A percentile compares a stretch with the other conserved stretches of the same genome.
Conservation (phyloP, 345 rosid genomes). For the Euphorbia lathyris region DNA sequence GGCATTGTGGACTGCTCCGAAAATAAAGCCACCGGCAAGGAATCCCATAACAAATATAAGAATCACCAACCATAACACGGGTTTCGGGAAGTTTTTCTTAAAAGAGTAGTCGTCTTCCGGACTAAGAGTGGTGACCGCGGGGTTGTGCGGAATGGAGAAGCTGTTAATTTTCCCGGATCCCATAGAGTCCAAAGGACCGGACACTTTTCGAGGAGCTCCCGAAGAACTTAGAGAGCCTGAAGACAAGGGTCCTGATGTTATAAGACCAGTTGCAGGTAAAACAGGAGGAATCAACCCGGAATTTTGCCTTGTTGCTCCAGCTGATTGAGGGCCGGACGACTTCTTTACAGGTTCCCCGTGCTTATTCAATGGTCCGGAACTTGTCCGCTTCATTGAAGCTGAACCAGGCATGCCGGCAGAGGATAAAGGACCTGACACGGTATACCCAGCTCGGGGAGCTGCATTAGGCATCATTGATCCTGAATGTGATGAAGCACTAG, state of each 20-base stretch:
- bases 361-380: constrained; percentile 25
- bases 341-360: constrained; percentile 23
- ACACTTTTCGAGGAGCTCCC: constrained; percentile 17
- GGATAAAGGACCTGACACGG: constrained; percentile 25
- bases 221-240: constrained; percentile 17
- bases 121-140: constrained; percentile 17
- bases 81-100: constrained; percentile 61
- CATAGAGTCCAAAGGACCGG: constrained; percentile 17
- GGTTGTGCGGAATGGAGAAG: constrained; percentile 14
- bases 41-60: constrained; percentile 73
- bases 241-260: constrained; percentile 23
- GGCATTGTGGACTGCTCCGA: constrained; percentile 79
- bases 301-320: constrained; percentile 19
- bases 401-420: constrained; percentile 21
- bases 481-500: constrained; percentile 10
- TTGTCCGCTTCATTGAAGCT: constrained; percentile 17
- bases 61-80: constrained; percentile 63
- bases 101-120: constrained; percentile 41
- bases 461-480: constrained; percentile 16
- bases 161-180: constrained; percentile 17
- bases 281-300: constrained; percentile 22
- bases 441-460: constrained; percentile 20
- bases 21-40: constrained; percentile 81
- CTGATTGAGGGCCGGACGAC: constrained; percentile 25
- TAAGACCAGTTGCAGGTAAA: constrained; percentile 23